Evolutionary conservation across 2,329 filamentous ascomycete genomes (phyloP), one percentile per base, ranked within the genome.

Genomic region (Trichoderma guizhouense): DNA sequence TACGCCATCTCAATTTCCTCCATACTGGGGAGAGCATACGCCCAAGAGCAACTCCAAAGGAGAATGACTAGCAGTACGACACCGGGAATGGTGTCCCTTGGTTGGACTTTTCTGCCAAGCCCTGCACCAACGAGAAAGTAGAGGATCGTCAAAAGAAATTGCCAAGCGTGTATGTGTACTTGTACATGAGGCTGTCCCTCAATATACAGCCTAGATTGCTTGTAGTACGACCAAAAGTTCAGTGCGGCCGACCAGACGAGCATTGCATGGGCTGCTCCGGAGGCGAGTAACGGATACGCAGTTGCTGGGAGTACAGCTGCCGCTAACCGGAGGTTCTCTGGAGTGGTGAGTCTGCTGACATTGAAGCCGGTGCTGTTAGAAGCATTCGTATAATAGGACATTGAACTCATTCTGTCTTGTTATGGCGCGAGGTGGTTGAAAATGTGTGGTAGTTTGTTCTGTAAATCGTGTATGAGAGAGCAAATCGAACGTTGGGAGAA

Each of bases 261-360:
- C 43, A 51, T 21, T 3, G 0, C 15, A 51, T 11, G n/a, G 1
- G n/a, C n/a, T 21, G 1, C 8, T 4, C 24, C 3, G 1, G 28
- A 30, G 2, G 28, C n/a, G 2, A 66, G 63, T 4, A 53, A 32
- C 8, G 28, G 43, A 32, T 34, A 26, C 8, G 43, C 14, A 1
- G 55, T 24, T 11, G 15, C n/a, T 18, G 63, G 63, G 30, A 66
- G 30, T 47, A 55, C 1, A 7, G 43, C 43, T 34, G 62, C 43
- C 14, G 9, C 12, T 21, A 26, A 14, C 0, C 43, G 4, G 4
- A 66, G 7, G 12, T 12, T 47, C 2, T 53, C 43, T 14, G 43
- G 43, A 18, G 26, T 65, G 2, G 51, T n/a, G 1, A 47, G 3
- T 14, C 0, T 18, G 11, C 36, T 15, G 36, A 32, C 7, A 28